Evolutionary conservation across 2,329 filamentous ascomycete species (phyloP).

Genomic region (Coniochaeta sp.): DNA sequence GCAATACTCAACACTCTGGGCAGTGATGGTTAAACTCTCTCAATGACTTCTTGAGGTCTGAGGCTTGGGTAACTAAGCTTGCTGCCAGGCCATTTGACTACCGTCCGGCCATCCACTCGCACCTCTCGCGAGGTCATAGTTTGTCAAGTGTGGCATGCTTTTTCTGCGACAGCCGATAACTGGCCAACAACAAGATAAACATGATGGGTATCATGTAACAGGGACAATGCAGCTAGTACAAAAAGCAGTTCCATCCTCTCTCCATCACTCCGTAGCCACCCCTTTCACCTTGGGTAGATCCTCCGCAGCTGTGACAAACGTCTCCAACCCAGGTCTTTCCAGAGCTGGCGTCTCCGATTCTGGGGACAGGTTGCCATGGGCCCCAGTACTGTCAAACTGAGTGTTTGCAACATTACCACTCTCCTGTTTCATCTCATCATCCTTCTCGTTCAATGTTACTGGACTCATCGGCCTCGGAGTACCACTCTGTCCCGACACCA

Average conservation of each 20-base stretch:
- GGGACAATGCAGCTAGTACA: background rate
- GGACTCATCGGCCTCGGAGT: slow-evolving; percentile 26
- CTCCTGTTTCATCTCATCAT: no score
- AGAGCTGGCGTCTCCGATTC: background rate
- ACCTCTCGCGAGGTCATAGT: background rate
- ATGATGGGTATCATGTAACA: background rate
- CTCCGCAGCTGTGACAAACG: slow-evolving; percentile 47
- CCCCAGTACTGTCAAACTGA: slow-evolving; percentile 5
- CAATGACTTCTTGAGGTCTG: background rate
- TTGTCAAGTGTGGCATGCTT: background rate
- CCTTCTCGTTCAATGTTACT: background rate
- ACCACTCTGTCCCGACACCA: slow-evolving; percentile 17
- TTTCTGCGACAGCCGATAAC: background rate
- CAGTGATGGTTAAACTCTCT: background rate
- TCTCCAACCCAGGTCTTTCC: slow-evolving; percentile 38
- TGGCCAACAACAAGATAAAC: background rate
- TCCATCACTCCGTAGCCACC: slow-evolving; percentile 1
- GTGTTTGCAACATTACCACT: background rate
- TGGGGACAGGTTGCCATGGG: background rate
- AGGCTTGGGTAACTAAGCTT: background rate
- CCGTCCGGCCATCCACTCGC: background rate
- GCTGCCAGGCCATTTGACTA: background rate
- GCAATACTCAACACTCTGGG: background rate
- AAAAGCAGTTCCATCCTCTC: background rate
- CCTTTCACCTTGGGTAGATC: slow-evolving; percentile 24